These are phyloP conservation scores for Colletotrichum sidae DNA, from an alignment of 2,329 filamentous ascomycete species.

Conservation along the genomic window DNA sequence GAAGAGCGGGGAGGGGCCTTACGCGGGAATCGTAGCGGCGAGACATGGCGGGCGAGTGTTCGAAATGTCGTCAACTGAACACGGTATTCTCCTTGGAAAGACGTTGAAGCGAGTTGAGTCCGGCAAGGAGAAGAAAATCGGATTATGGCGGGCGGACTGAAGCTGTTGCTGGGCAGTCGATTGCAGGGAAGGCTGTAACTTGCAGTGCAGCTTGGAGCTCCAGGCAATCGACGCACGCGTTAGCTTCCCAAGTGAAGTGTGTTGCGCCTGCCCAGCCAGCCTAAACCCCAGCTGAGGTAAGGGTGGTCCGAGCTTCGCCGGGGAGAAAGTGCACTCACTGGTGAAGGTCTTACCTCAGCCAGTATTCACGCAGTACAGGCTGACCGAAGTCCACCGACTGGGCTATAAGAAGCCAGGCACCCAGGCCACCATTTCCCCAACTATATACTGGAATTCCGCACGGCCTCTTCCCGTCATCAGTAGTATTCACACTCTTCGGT, in stretches of 20 bases:
- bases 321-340: neutral
- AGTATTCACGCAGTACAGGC: neutral
- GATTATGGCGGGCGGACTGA: constrained; percentile 11
- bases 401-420: too few species aligned
- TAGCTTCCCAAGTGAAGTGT: constrained; percentile 8
- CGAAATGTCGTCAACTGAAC: neutral
- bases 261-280: constrained; percentile 34
- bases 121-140: constrained; percentile 9
- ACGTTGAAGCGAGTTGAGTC: constrained; percentile 11
- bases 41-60: constrained; percentile 74
- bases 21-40: constrained; percentile 98
- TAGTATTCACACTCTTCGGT: too few species aligned
- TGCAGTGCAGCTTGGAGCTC: constrained; percentile 38
- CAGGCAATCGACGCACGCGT: constrained; percentile 41
- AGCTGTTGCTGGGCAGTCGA: constrained; percentile 24
- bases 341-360: neutral
- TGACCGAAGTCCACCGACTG: too few species aligned
- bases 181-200: constrained; percentile 35
- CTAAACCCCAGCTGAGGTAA: constrained; percentile 29
- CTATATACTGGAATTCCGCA: too few species aligned
- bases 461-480: too few species aligned
- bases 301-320: constrained; percentile 27
- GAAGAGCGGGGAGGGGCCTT: constrained; percentile 52
- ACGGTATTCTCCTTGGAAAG: constrained; percentile 4
- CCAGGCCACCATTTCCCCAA: too few species aligned